A percentile compares a stretch with the other conserved stretches of the same genome.
Evolutionary conservation across 1,139 yeast species (phyloP).

Genomic region (Williopsis jadinii): DNA sequence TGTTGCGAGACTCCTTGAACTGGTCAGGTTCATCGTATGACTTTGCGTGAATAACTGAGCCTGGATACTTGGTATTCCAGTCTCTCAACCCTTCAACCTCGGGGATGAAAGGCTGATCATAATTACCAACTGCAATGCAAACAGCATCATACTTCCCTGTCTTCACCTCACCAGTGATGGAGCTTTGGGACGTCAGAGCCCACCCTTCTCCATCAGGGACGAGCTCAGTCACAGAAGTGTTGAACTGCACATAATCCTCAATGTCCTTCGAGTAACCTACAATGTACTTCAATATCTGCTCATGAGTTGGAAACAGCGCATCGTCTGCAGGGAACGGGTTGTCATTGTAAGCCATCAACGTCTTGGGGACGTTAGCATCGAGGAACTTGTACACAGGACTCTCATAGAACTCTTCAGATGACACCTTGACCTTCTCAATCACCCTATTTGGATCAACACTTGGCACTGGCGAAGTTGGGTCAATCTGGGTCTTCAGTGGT

Average conservation of each 20-base stretch:
- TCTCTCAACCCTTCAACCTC: constrained; percentile 33
- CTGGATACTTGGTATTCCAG: constrained; percentile 24
- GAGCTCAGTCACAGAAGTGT: constrained; percentile 27
- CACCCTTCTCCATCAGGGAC: constrained; percentile 12
- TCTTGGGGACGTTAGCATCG: constrained; percentile 57
- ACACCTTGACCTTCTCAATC: constrained; percentile 9
- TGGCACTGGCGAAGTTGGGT: constrained; percentile 17
- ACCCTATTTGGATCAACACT: constrained; percentile 13
- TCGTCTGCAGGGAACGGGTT: constrained; percentile 37
- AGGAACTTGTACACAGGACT: constrained; percentile 32
- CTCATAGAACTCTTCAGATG: constrained; percentile 22
- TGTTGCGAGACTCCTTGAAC: constrained; percentile 28
- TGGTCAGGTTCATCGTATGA: constrained; percentile 44
- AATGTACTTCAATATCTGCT: constrained; percentile 41
- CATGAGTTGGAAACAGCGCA: constrained; percentile 44
- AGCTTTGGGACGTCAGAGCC: constrained; percentile 27
- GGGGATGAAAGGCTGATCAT: constrained; percentile 45
- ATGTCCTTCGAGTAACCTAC: constrained; percentile 37
- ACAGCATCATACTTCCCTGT: constrained; percentile 37
- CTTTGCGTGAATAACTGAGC: constrained; percentile 17
- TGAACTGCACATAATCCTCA: constrained; percentile 22
- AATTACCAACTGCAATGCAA: constrained; percentile 50
- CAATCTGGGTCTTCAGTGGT: constrained; percentile 15
- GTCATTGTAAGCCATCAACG: constrained; percentile 49
- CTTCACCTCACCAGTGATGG: constrained; percentile 23